Percentiles rank a stretch among this genome's conserved stretches.
These are phyloP conservation scores for Neurospora sp. DNA, from an alignment of 495 filamentous ascomycete genomes.

Conservation along the genomic window DNA sequence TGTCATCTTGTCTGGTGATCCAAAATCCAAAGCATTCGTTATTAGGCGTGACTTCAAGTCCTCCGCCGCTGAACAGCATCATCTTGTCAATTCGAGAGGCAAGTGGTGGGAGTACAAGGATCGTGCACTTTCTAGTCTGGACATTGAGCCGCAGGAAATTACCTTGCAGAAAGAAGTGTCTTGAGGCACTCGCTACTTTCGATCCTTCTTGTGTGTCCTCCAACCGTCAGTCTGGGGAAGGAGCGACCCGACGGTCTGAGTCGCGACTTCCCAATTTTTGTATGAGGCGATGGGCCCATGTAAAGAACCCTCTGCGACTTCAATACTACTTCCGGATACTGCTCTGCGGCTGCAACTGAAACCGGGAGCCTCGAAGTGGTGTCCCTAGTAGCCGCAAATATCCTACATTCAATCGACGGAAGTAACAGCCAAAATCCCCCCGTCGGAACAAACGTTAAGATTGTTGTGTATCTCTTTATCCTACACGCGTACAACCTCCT, in stretches of 20 bases:
- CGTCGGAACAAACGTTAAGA: background rate
- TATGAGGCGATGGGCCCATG: background rate
- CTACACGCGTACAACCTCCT: background rate
- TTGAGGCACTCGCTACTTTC: background rate
- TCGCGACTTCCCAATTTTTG: background rate
- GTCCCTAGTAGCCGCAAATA: background rate
- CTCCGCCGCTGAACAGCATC: background rate
- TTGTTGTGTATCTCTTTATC: background rate
- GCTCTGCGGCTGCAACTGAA: background rate
- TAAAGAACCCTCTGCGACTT: background rate
- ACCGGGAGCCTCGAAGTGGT: background rate
- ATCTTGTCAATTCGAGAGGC: background rate
- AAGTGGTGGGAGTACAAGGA: background rate
- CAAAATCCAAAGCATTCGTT: background rate
- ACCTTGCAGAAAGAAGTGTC: background rate
- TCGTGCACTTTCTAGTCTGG: background rate
- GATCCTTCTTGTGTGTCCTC: background rate
- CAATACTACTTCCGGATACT: background rate
- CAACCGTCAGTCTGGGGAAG: background rate
- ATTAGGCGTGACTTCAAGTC: background rate
- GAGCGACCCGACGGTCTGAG: background rate
- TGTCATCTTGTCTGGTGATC: background rate
- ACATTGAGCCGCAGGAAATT: background rate
- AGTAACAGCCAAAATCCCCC: background rate
- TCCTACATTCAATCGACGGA: background rate